Conservation (phyloP, 208 protist species). For the Trypanosoma mega region DNA sequence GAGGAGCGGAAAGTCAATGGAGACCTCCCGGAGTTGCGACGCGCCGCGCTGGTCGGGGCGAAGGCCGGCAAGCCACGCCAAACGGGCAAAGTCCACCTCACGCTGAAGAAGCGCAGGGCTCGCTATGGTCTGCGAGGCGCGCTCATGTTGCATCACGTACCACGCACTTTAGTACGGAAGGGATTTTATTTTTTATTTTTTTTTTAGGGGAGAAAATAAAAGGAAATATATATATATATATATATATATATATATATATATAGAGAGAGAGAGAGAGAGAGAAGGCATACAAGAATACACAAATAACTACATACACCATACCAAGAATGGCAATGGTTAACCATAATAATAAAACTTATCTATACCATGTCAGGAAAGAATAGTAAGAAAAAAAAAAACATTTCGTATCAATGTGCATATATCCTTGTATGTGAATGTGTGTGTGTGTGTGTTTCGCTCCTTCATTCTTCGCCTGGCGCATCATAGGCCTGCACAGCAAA, state of each 20-base stretch:
- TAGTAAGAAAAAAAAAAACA: neutral
- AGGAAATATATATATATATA: no score
- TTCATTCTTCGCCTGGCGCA: conserved; percentile 14
- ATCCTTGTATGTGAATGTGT: no score
- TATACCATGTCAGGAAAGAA: neutral
- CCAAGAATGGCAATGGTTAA: neutral
- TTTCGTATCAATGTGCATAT: neutral
- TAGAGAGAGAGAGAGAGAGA: neutral
- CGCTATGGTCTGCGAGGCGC: conserved; percentile 15
- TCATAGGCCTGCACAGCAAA: conserved; percentile 28
- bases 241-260: neutral
- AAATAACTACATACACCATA: no score
- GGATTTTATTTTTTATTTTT: no score
- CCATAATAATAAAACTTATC: conserved; percentile 4
- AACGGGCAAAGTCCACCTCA: conserved; percentile 63
- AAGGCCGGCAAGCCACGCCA: conserved; percentile 65
- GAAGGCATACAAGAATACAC: no score
- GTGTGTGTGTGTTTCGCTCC: neutral
- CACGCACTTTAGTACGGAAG: neutral
- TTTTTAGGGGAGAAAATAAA: no score
- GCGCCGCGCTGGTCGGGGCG: conserved; percentile 73
- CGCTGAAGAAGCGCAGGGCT: conserved; percentile 45
- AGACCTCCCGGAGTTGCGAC: conserved; percentile 67
- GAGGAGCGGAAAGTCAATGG: conserved; percentile 69
- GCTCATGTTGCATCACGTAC: conserved; percentile 1